These are phyloP conservation scores for Mortierella sp. DNA, from an alignment of 371 early-diverging fungal genomes.

Conservation along the genomic window DNA sequence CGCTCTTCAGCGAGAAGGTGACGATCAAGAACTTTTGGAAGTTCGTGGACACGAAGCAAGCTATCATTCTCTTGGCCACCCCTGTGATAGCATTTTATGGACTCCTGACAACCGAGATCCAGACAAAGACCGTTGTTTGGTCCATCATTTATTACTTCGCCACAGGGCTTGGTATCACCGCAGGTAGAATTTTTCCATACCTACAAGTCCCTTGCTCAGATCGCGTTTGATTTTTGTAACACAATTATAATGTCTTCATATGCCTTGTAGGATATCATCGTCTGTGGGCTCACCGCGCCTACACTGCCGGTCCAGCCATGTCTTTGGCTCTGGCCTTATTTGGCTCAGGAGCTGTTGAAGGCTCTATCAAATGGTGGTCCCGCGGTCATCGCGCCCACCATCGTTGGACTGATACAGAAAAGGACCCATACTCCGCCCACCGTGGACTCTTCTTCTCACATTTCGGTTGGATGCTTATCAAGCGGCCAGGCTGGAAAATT, in stretches of 20 bases:
- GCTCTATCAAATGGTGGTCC: constrained; percentile 87
- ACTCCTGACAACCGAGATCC: constrained; percentile 71
- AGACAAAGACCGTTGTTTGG: constrained; percentile 76
- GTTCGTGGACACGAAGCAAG: constrained; percentile 85
- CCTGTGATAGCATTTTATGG: constrained; percentile 87
- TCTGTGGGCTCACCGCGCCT: constrained; percentile 82
- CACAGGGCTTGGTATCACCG: constrained; percentile 92
- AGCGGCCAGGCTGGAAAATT: constrained; percentile 75
- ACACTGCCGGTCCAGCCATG: constrained; percentile 66
- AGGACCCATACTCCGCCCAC: constrained; percentile 88
- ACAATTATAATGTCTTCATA: neutral
- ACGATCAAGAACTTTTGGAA: constrained; percentile 60
- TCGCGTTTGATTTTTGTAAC: too few species aligned
- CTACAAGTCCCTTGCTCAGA: neutral
- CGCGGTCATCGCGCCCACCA: constrained; percentile 92
- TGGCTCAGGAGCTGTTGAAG: constrained; percentile 83
- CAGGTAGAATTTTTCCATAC: constrained; percentile 58
- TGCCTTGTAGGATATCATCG: constrained; percentile 72
- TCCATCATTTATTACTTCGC: constrained; percentile 78
- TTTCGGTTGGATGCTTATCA: constrained; percentile 90
- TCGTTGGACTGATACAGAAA: constrained; percentile 89
- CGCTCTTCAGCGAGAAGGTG: constrained; percentile 60
- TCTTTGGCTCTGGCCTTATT: constrained; percentile 68
- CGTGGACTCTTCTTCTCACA: constrained; percentile 89
- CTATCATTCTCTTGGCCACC: constrained; percentile 71